Base-by-base conservation (phyloP, 2,329 filamentous ascomycete genomes). In the Ceratocystis harringtonii region DNA sequence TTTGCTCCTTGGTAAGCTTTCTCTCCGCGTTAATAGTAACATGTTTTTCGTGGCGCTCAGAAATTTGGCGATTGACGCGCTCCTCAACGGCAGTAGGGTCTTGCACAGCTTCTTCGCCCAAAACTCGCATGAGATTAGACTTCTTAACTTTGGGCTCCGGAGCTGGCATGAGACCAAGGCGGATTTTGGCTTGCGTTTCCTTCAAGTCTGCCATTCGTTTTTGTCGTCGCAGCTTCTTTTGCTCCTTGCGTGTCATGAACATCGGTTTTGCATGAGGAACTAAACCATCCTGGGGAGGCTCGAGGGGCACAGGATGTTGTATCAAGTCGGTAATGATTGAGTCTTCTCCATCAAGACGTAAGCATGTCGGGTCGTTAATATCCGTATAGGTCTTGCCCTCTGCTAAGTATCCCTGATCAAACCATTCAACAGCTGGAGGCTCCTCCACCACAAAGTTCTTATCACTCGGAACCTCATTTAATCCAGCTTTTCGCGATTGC, bases 21-120 rank as follows among this genome's bases (percentile, higher is more conserved):
- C 94, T 85, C 48, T 89, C 87, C 70, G 92, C 87, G 74, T 99
- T 99, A 66, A 81, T 78, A 50, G 84, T 76, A 67, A 92, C 79
- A 75, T 99, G 95, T 69, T 87, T 83, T 67, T 88, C 81, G 66
- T 87, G 85, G 52, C 94, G 89, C 68, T 95, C 91, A 32, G 88
- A 88, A 69, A 99, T 96, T 75, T 99, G 91, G 64, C 87, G 83
- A 74, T 95, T 96, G 63, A 99, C 94, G 28, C 90, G 86, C 62
- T 91, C 90, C 76, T 99, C 94, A 58, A 99, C 94, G 3, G 94
- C 94, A 0, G 95, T 99, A 5, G 94, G 94, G 75, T 99, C 94
- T 73, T 96, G 95, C 70, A 99, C 92, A 19, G 82, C 82, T 75
- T 74, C 76, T 76, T 96, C 90, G 68, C 94, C 94, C 65, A 96